Percentiles rank a stretch among this genome's conserved stretches.
Conservation (phyloP, 2,329 filamentous ascomycete species). For the Alternaria sp. region DNA sequence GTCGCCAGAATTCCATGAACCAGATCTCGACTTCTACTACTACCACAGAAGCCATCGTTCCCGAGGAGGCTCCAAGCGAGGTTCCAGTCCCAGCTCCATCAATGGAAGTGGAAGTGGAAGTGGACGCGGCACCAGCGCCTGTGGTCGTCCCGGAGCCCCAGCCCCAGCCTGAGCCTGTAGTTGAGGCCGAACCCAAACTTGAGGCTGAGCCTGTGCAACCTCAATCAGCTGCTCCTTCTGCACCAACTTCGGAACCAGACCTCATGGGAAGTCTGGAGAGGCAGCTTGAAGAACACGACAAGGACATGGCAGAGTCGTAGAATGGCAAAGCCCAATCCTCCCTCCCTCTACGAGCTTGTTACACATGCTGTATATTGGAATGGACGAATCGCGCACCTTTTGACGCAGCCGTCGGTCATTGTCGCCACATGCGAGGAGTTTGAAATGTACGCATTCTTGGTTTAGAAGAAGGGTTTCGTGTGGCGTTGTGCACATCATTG, state of each 20-base stretch:
- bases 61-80: constrained; percentile 8
- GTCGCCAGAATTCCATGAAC: constrained; percentile 45
- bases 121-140: constrained; percentile 3
- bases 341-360: neutral
- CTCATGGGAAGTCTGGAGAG: constrained; percentile 57
- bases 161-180: constrained; percentile 1
- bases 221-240: constrained; percentile 15
- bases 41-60: constrained; percentile 6
- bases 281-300: constrained; percentile 48
- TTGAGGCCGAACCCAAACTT: neutral
- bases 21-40: constrained; percentile 31
- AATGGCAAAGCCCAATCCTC: neutral
- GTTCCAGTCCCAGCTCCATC: constrained; percentile 5
- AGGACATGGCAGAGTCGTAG: constrained; percentile 24
- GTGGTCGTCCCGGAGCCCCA: neutral
- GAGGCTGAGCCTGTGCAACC: constrained; percentile 6
- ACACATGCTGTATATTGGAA: neutral
- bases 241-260: constrained; percentile 49
- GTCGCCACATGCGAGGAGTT: neutral
- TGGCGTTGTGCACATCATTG: constrained; percentile 9
- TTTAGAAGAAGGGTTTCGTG: neutral
- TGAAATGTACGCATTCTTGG: neutral
- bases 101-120: constrained; percentile 2
- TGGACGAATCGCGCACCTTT: neutral
- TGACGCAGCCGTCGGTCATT: neutral